A percentile compares a stretch with the other conserved stretches of the same genome.
Evolutionary conservation across 495 filamentous ascomycete genomes (phyloP).

Genomic region (Penicilliopsis zonata): DNA sequence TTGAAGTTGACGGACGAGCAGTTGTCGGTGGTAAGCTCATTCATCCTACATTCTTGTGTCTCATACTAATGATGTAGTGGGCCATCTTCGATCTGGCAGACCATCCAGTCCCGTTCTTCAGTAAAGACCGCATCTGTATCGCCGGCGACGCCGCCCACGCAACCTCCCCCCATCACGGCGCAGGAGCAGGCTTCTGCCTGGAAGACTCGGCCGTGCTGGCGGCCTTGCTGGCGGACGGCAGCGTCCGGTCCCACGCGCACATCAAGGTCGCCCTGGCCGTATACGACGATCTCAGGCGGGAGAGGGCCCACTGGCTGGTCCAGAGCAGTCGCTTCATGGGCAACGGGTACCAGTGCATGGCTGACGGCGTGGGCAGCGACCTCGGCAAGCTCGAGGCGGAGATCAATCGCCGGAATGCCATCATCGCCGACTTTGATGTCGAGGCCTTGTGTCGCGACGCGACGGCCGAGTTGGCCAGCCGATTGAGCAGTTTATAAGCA

Average conservation of each 20-base stretch:
- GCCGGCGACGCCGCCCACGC: conserved; percentile 63
- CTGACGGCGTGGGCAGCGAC: conserved; percentile 27
- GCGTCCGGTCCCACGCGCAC: conserved; percentile 10
- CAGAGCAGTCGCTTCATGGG: conserved; percentile 37
- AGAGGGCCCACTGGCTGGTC: conserved; percentile 37
- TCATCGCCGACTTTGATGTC: conserved; percentile 38
- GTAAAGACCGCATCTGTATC: conserved; percentile 25
- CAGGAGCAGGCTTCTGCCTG: conserved; percentile 56
- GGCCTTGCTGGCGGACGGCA: conserved; percentile 35
- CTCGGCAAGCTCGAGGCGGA: conserved; percentile 32
- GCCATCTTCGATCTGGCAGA: conserved; percentile 41
- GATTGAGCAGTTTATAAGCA: no score
- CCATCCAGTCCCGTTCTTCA: conserved; percentile 27
- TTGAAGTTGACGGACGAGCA: conserved; percentile 33
- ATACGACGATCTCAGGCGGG: conserved; percentile 47
- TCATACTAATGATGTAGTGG: no score
- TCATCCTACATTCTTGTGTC: no score
- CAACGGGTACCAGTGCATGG: conserved; percentile 27
- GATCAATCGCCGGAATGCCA: conserved; percentile 25
- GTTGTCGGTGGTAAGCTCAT: no score
- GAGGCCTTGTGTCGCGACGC: no score
- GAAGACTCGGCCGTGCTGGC: conserved; percentile 54
- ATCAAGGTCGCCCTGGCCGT: conserved; percentile 40
- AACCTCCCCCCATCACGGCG: conserved; percentile 56
- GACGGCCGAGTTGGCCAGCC: no score